Conservation (phyloP, 2,329 filamentous ascomycete genomes). For the Lanzia echinophila region DNA sequence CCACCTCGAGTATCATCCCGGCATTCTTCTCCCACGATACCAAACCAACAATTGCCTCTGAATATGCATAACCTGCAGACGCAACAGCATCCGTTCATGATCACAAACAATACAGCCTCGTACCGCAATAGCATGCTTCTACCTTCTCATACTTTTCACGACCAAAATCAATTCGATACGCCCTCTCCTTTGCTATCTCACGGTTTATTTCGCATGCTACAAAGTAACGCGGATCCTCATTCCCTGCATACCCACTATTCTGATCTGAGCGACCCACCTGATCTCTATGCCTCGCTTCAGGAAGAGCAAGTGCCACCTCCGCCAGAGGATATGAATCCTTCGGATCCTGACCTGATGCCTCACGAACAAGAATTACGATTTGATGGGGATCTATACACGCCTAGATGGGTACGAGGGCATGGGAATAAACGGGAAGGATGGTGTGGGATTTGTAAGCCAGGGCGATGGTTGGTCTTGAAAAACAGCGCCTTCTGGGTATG, state of each 20-base stretch:
- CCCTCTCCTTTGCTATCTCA: conserved; percentile 60
- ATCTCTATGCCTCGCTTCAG: conserved; percentile 67
- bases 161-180: conserved; percentile 48
- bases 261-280: conserved; percentile 68
- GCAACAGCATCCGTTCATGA: conserved; percentile 49
- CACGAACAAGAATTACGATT: conserved; percentile 76
- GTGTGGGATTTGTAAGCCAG: conserved; percentile 83
- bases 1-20: conserved; percentile 47
- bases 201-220: conserved; percentile 65
- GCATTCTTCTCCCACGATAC: conserved; percentile 40
- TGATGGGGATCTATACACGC: conserved; percentile 75
- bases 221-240: conserved; percentile 67
- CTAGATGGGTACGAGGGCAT: conserved; percentile 75
- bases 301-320: conserved; percentile 70
- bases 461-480: conserved; percentile 79
- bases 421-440: conserved; percentile 85
- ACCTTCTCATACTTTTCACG: conserved; percentile 43
- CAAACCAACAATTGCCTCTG: conserved; percentile 41
- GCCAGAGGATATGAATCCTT: conserved; percentile 74
- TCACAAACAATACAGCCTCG: conserved; percentile 46
- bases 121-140: conserved; percentile 53
- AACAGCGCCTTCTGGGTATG: conserved; percentile 71
- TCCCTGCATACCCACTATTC: conserved; percentile 62
- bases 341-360: conserved; percentile 66
- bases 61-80: conserved; percentile 48